A percentile compares a stretch with the other conserved stretches of the same genome.
Evolutionary conservation across 1,284 basidiomycete genomes (phyloP).

Genomic region (Malassezia brasiliensis): DNA sequence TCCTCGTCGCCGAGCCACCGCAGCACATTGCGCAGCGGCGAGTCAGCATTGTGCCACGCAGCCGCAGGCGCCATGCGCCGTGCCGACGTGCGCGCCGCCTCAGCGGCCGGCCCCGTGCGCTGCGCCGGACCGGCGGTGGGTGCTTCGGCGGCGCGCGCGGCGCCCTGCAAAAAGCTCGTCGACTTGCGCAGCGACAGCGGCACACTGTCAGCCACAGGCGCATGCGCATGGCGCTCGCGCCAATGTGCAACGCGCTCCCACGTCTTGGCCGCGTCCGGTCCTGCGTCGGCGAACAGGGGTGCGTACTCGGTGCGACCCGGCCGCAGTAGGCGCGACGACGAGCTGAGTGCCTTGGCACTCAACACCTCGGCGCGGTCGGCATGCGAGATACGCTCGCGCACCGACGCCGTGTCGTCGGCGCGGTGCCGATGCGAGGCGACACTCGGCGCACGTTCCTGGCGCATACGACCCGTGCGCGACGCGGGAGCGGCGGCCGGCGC

Average conservation of each 20-base stretch:
- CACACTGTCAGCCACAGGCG: neutral
- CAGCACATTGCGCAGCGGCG: conserved; percentile 31
- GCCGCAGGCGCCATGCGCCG: neutral
- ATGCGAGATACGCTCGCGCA: neutral
- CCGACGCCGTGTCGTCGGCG: neutral
- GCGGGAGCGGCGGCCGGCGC: neutral
- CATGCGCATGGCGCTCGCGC: conserved; percentile 10
- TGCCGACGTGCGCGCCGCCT: neutral
- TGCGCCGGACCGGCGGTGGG: neutral
- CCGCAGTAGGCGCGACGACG: conserved; percentile 10
- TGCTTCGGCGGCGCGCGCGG: too few relatives aligned
- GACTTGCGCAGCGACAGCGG: neutral
- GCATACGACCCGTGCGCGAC: neutral
- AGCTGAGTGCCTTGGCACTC: conserved; percentile 7
- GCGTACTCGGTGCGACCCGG: neutral
- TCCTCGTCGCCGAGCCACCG: conserved; percentile 34
- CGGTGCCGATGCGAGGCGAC: neutral
- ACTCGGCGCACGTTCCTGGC: neutral
- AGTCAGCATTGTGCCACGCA: conserved; percentile 3
- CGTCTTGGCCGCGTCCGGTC: neutral
- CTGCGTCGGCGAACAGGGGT: neutral
- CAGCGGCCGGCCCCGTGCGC: neutral
- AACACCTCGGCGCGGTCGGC: conserved; percentile 1
- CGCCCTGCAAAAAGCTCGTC: neutral
- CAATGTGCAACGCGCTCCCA: conserved; percentile 15